Base-by-base conservation (phyloP, 2,329 filamentous ascomycete species). In the Phyllosticta citrichinensis region DNA sequence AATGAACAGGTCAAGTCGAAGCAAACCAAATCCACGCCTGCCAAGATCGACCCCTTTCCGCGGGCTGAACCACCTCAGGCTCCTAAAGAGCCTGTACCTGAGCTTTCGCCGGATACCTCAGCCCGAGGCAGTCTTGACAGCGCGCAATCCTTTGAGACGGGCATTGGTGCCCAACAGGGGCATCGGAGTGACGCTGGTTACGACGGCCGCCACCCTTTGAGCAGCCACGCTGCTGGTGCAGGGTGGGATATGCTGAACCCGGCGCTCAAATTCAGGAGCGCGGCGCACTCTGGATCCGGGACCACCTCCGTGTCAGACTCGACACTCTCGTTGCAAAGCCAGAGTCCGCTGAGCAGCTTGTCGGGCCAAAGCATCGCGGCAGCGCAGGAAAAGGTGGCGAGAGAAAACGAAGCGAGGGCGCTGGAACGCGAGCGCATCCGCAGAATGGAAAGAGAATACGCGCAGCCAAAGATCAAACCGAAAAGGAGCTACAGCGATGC, bases 301-400 rank as follows among this genome's bases (percentile, higher is more conserved):
- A 60, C 35, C 17, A 51, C 33, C 5, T 40, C 33, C 33, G 14
- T 40, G 33, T 40, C 33, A 14, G 33, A 40, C 33, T 40, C 33
- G 33, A 40, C 35, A 1, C 52, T 60, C 10, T 51, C 35, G n/a
- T 24, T 60, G 24, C 58, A 60, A 27, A 60, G 52, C n/a, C 58
- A 60, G n/a, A 60, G 58, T 12, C 58, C 58, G 52, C 33, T 60
- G 52, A 60, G 52, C 35, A 60, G 58, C 22, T 33, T 60, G 52
- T 55, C 52, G 20, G 58, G 52, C 0, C 58, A 60, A 53, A 60
- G 58, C 20, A 50, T 60, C n/a, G 58, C 52, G 40, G 52, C 55
- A n/a, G 58, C 58, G 10, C 55, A 60, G 19, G 58, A 60, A 19
- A 55, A 35, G 17, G 52, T 60, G 17, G 58, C 58, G 6, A 52